A percentile compares a stretch with the other conserved stretches of the same genome.
These are phyloP conservation scores for Cytospora paraplurivora DNA, from an alignment of 2,329 filamentous ascomycete species.

Conservation along the genomic window DNA sequence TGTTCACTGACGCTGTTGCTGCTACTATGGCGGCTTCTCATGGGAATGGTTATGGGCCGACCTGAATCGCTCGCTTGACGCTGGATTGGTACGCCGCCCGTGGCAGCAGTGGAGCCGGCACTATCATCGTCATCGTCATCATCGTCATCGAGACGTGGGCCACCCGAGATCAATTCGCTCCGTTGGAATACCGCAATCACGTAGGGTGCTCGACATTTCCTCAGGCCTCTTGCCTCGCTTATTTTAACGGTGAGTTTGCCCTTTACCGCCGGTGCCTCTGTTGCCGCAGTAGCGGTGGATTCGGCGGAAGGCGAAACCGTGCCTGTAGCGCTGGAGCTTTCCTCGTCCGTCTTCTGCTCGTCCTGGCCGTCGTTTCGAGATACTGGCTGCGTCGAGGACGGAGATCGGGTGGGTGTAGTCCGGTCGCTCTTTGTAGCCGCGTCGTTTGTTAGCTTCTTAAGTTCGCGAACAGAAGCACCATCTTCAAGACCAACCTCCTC, in stretches of 20 bases:
- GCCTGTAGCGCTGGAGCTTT: conserved; percentile 50
- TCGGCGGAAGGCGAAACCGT: conserved; percentile 54
- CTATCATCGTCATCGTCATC: conserved; percentile 62
- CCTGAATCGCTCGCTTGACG: conserved; percentile 80
- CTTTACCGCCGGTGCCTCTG: conserved; percentile 68
- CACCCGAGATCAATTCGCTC: conserved; percentile 92
- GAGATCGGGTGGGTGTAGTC: conserved; percentile 84
- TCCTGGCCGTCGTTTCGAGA: conserved; percentile 50
- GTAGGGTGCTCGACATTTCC: conserved; percentile 85
- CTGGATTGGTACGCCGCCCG: conserved; percentile 56
- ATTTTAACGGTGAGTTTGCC: conserved; percentile 92
- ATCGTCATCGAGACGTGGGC: conserved; percentile 66
- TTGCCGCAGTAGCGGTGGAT: conserved; percentile 51
- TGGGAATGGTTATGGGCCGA: conserved; percentile 88
- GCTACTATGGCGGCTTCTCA: conserved; percentile 95
- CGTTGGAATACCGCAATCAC: conserved; percentile 96
- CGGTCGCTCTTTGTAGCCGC: conserved; percentile 84
- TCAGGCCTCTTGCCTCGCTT: conserved; percentile 77
- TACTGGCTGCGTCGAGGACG: conserved; percentile 63
- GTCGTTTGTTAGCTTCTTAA: conserved; percentile 88
- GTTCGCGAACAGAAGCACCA: conserved; percentile 67
- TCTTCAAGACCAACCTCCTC: conserved; percentile 46
- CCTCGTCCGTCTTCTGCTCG: conserved; percentile 42
- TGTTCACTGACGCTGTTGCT: conserved; percentile 81
- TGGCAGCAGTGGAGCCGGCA: conserved; percentile 43